Evolutionary conservation across 352 stramenopile genomes (phyloP), one percentile per base, ranked within the genome.

Genomic region (Globisporangium sylvaticum): DNA sequence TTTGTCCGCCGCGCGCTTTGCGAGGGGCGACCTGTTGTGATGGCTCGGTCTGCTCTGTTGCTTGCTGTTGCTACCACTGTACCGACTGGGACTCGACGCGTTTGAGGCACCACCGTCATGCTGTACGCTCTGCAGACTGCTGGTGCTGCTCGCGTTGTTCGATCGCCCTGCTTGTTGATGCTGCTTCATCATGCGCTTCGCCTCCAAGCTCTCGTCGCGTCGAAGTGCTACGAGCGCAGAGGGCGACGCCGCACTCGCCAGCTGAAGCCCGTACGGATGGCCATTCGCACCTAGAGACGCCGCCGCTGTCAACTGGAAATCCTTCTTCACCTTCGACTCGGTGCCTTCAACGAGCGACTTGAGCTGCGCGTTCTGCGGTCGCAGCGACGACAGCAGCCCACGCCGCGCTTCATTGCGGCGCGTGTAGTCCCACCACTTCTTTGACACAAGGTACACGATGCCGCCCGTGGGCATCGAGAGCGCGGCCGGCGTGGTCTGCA

Each of bases 341-440:
- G 74, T 72, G 22, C 55, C 59, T 9, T 69, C 65, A 12, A 83
- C 79, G 8, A 87, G 69, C 27, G 77, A 80, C 54, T 71, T 78
- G 54, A 85, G 71, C 27, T 79, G 62, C 27, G 79, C 75, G 59
- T 85, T 77, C 42, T 87, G 75, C 14, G 76, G 79, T 24, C 77
- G 74, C 62, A 84, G 65, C 15, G 77, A 88, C 12, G 75, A 76
- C 64, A 89, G 50, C 31, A 87, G 55, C 1, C 80, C 80, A 8
- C 78, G 69, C 1, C 80, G 64, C 44, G 80, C 80, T 58, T 86
- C 80, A 58, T 83, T 84, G 50, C 80, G 78, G 0, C 78, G 78
- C 53, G 72, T 81, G 58, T 84, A 72, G 64, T 87, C 76, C 78
- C 80, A 88, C 80, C 80, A 86, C 63, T 73, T 76, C 20, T 74